phyloP scores from a whole-genome alignment of 345 rosid genomes.

The Euphorbia tirucalli region DNA sequence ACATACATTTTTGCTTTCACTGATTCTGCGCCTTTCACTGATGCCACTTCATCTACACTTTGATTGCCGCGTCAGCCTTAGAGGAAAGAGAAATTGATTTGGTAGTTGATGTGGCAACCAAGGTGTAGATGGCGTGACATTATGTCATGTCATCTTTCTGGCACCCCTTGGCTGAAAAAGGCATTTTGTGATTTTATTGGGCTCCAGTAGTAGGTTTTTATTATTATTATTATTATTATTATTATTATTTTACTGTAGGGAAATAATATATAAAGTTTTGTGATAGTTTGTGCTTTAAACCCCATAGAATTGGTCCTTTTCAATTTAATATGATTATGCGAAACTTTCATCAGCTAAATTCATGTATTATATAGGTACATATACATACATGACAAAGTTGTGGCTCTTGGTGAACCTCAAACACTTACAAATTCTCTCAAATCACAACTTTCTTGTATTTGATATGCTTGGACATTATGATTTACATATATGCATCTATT shows the following conservation, averaged over 20 bases:
- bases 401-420: too few species aligned
- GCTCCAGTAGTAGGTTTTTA: too few species aligned
- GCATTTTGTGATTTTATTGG: background rate
- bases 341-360: too few species aligned
- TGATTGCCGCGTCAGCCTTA: background rate
- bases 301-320: too few species aligned
- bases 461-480: slow-evolving; percentile 6
- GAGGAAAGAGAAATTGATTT: background rate
- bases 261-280: too few species aligned
- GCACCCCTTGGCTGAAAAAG: background rate
- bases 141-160: background rate
- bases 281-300: too few species aligned
- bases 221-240: too few species aligned
- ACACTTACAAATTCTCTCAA: background rate
- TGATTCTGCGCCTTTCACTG: background rate
- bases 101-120: background rate
- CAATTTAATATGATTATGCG: background rate
- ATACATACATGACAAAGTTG: too few species aligned
- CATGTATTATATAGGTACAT: background rate
- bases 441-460: background rate
- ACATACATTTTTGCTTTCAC: background rate
- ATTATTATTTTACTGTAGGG: background rate
- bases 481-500: background rate
- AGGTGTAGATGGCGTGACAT: background rate
- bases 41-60: background rate